Base-by-base conservation (phyloP, 2,329 filamentous ascomycete species). In the Aspergillus sp. region DNA sequence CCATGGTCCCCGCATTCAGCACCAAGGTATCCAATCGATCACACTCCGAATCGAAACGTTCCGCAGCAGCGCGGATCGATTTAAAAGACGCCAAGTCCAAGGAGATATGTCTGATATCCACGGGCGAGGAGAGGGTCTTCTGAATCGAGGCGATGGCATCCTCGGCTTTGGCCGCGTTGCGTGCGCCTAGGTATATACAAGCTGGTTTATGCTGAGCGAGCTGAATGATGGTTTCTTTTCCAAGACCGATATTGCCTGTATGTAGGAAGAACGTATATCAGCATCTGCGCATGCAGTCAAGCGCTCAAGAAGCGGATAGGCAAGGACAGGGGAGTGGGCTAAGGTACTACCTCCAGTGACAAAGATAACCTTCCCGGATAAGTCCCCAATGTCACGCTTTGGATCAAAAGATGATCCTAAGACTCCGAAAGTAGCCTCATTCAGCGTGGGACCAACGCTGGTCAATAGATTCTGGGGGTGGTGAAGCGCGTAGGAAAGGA, bases 131-230 rank as follows among this genome's bases (percentile, higher is more conserved):
- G 28, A 65, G 55, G 26, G 59, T 52, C 1, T 60, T 44, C 49
- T 71, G 57, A 49, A 72, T 66, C 2, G 66, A 62, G 10, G 72
- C 60, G 38, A 79, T 72, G 6, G 71, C 66, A 5, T 70, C 64
- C 19, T 66, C 71, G 7, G 71, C 71, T 41, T 71, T 65, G 38
- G 58, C 52, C 43, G 63, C 63, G 19, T 66, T 73, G 41, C 77
- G 73, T 2, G 75, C 76, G 9, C 71, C 75, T 48, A 82, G 70
- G 63, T 76, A 80, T 50, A 81, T 74, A 47, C 77, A 72, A 1
- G 65, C 63, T 1, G 78, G 76, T 5, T 66, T 58, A 56, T 80
- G 77, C 47, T 65, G 66, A n/a, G 72, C 72, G 39, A 79, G 66
- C 44, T 73, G 67, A 33, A 69, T 56, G 39, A 77, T 59, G 5